Conservation (phyloP, 2,329 filamentous ascomycete genomes). For the Arthrobotrys sphaeroides region DNA sequence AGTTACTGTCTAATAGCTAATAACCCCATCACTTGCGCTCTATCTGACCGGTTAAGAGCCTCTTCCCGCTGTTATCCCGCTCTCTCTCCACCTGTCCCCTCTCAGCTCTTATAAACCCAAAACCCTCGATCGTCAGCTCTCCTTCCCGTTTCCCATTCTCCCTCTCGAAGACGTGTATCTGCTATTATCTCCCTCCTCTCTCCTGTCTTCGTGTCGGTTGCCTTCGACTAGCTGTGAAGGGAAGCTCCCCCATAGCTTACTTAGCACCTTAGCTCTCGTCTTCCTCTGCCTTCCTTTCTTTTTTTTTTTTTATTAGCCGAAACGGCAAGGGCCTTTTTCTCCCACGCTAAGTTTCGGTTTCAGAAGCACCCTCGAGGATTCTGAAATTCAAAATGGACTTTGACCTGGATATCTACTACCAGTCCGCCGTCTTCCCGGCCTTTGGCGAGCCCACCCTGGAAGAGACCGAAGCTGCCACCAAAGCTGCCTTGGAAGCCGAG, state of each 20-base stretch:
- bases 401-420: slow-evolving; percentile 45
- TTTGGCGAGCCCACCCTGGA: slow-evolving; percentile 33
- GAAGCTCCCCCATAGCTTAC: slow-evolving; percentile 29
- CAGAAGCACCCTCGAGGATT: slow-evolving; percentile 22
- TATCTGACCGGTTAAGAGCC: slow-evolving; percentile 40
- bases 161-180: slow-evolving; percentile 9
- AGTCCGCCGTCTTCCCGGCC: slow-evolving; percentile 23
- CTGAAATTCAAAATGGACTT: slow-evolving; percentile 31
- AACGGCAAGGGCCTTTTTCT: slow-evolving; percentile 28
- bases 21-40: neutral
- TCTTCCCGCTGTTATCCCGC: slow-evolving; percentile 27
- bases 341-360: slow-evolving; percentile 27
- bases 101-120: slow-evolving; percentile 26
- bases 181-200: slow-evolving; percentile 2
- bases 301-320: slow-evolving; percentile 23
- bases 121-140: slow-evolving; percentile 39
- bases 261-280: neutral
- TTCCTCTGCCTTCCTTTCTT: neutral
- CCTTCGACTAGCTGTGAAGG: slow-evolving; percentile 30
- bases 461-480: slow-evolving; percentile 38
- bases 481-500: slow-evolving; percentile 40
- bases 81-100: slow-evolving; percentile 42
- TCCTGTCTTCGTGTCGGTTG: neutral
- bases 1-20: slow-evolving; percentile 22
- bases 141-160: slow-evolving; percentile 21